Percentiles rank a stretch among this genome's conserved stretches.
These are phyloP conservation scores for Ceriops decandra DNA, from an alignment of 345 rosid genomes.

Conservation along the genomic window DNA sequence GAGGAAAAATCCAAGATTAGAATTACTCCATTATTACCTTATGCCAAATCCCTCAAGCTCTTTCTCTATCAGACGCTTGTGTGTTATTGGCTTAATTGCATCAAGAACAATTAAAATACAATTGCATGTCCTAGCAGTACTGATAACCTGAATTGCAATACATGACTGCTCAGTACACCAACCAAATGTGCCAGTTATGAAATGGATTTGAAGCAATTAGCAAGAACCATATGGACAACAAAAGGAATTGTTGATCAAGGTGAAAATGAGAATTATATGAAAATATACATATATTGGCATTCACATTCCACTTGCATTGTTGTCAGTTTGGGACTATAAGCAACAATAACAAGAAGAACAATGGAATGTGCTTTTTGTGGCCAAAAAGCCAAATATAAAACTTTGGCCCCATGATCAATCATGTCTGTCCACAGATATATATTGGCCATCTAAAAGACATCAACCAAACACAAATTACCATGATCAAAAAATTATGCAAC, in stretches of 20 bases:
- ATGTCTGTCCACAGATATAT: too few species aligned
- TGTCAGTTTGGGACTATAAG: too few species aligned
- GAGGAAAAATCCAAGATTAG: not conserved
- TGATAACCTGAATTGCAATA: slow-evolving; percentile 63
- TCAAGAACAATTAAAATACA: slow-evolving; percentile 94
- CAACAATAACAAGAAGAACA: too few species aligned
- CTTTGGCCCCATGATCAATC: too few species aligned
- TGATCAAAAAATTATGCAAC: too few species aligned
- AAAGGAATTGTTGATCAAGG: not conserved
- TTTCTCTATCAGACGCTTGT: slow-evolving; percentile 95
- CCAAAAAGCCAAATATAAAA: too few species aligned
- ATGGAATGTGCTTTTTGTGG: too few species aligned
- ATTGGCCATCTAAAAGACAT: too few species aligned
- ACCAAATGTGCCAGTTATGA: not conserved
- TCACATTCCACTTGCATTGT: not conserved
- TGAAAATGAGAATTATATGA: not conserved
- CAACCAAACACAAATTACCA: too few species aligned
- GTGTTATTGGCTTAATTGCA: slow-evolving; percentile 97
- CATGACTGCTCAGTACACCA: not conserved
- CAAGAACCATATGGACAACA: not conserved
- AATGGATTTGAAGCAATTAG: not conserved
- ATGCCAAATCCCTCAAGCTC: slow-evolving; percentile 99
- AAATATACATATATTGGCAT: not conserved
- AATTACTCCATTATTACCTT: slow-evolving; percentile 43
- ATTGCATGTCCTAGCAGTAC: slow-evolving; percentile 96